Evolutionary conservation across 805 yeast species (phyloP).

Genomic region (Wickerhamomyces sydowiorum): DNA sequence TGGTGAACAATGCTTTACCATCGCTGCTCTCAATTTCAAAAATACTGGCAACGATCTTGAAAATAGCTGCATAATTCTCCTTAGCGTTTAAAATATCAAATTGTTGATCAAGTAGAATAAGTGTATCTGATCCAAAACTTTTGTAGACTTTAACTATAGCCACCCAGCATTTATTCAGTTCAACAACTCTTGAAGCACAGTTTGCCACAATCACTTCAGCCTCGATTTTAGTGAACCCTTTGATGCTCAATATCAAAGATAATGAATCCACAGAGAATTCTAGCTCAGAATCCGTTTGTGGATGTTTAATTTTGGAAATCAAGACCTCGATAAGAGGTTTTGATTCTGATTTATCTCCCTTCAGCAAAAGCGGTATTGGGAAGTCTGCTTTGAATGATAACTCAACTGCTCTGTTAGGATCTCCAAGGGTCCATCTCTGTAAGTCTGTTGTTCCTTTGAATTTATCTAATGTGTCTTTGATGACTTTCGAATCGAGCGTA

Average conservation of each 20-base stretch:
- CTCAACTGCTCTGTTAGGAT: not conserved
- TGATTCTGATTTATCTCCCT: not conserved
- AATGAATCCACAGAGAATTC: not conserved
- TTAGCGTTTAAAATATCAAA: slow-evolving; percentile 22
- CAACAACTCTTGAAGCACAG: slow-evolving; percentile 15
- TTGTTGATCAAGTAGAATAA: slow-evolving; percentile 15
- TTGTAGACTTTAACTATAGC: slow-evolving; percentile 11
- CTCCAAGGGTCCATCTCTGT: not conserved
- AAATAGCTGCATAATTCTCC: slow-evolving; percentile 20
- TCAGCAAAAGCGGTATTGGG: not conserved
- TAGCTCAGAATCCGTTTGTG: not conserved
- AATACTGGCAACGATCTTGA: slow-evolving; percentile 7
- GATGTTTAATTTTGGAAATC: not conserved
- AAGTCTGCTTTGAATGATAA: not conserved
- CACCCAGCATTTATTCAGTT: slow-evolving; percentile 18
- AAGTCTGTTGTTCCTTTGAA: not conserved
- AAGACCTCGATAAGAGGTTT: not conserved
- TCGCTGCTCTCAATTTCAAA: not conserved
- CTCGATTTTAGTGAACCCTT: not conserved
- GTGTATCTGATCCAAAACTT: slow-evolving; percentile 16
- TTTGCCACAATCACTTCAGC: slow-evolving; percentile 7
- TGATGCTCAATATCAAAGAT: not conserved
- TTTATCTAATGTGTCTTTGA: slow-evolving; percentile 4
- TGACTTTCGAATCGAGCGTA: not conserved
- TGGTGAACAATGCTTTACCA: slow-evolving; percentile 16